These are phyloP conservation scores for Arabidopsis suecica DNA, from an alignment of 345 rosid genomes.

Conservation along the genomic window DNA sequence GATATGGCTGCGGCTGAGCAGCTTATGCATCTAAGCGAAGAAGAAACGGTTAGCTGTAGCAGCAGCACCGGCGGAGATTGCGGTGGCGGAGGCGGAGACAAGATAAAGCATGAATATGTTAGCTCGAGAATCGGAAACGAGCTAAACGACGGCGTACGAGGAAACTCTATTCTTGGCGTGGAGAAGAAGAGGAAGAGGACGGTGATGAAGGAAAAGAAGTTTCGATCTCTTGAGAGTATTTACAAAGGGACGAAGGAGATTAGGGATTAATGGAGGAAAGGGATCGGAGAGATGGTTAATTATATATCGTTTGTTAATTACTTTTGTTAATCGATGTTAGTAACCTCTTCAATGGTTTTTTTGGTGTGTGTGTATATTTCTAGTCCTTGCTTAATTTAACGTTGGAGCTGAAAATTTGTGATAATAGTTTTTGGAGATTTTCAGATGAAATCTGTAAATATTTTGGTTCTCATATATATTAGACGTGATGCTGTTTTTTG, in stretches of 20 bases:
- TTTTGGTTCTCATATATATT: background rate
- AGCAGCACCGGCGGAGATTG: conserved; percentile 36
- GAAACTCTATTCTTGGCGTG: conserved; percentile 1
- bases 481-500: background rate
- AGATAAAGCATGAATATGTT: conserved; percentile 36
- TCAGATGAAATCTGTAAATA: conserved; percentile 19
- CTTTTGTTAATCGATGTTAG: conserved; percentile 11
- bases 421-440: conserved; percentile 19
- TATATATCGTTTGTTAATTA: conserved; percentile 18
- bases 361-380: conserved; percentile 2
- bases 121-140: conserved; percentile 31
- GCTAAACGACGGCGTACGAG: conserved; percentile 36
- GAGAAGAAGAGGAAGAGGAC: conserved; percentile 27
- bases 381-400: conserved; percentile 19
- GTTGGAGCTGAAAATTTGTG: conserved; percentile 23
- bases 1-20: conserved; percentile 49
- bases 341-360: conserved; percentile 7
- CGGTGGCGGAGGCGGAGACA: conserved; percentile 16
- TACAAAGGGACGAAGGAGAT: conserved; percentile 43
- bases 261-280: conserved; percentile 8
- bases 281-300: background rate
- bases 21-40: conserved; percentile 48
- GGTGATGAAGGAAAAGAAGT: conserved; percentile 41
- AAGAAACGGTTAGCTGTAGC: conserved; percentile 46
- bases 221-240: conserved; percentile 47